Evolutionary conservation across 2,329 filamentous ascomycete genomes (phyloP), one percentile per base, ranked within the genome.

Genomic region (Trematosphaeria pertusa): DNA sequence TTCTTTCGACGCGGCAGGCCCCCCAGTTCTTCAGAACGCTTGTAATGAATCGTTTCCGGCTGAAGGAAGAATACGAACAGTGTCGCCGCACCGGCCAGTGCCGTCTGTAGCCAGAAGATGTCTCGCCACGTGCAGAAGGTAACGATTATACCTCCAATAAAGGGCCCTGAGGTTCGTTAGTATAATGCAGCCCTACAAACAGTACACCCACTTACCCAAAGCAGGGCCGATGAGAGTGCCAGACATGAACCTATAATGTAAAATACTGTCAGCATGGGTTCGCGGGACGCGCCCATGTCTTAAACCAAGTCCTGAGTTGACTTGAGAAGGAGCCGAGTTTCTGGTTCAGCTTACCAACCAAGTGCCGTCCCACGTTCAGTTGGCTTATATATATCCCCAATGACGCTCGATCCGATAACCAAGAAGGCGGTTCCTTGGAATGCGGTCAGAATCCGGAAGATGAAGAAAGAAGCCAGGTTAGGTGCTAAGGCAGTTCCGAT

Each of bases 41-140:
- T 84, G 50, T 82, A 78, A 46, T 87, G 86, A 39, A 88, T 87
- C 0, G 88, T 92, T 65, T 92, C 88, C 0, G 87, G 86, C 9
- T 91, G 78, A 10, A 89, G 73, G 57, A 89, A 83, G 54, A 83
- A 80, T 22, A 88, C 79, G 0, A 86, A 79, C 0, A 85, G 15
- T 0, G 80, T 75, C 1, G 82, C 85, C 0, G 81, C 63, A 2
- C 81, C 87, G 0, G 85, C 85, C 5, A 91, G 76, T 0, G 81
- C 87, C 0, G 85, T 84, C 63, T 91, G 88, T 0, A 92, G 75
- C 85, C 87, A 91, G 73, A 91, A 91, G 42, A 91, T 89, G 32
- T 82, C 81, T 14, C 87, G 79, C 89, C 89, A 93, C 2, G 79
- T 81, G 5, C 79, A 78, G 69, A 84, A 91, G 0, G 87, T 91